Evolutionary conservation across 2,329 filamentous ascomycete genomes (phyloP), one percentile per base, ranked within the genome.

Genomic region (Chrysoporthe deuterocubensis): DNA sequence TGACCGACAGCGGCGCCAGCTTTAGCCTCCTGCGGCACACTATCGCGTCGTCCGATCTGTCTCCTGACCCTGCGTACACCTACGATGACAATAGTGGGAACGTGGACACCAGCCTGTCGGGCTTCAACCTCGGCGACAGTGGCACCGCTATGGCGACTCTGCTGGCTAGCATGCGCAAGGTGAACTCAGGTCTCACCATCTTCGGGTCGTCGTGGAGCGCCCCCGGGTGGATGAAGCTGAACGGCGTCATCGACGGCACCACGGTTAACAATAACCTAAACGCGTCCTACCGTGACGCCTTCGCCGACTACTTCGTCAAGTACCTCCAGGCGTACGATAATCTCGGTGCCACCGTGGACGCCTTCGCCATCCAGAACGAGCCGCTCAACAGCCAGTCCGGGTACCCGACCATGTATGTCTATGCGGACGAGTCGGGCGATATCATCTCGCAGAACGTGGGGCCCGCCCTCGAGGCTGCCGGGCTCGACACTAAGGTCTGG

Each of bases 311-410:
- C 73, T 77, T 82, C 66, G 79, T 81, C 64, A 77, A 78, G 72
- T 82, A 82, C 71, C 73, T 82, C 14, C 74, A 81, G 68, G 79
- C 79, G 1, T 82, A 76, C 69, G 72, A 73, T 5, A 71, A 58
- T n/a, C 73, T 71, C 4, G 80, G 80, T 1, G 77, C 75, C 1
- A 73, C 73, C 11, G 72, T 82, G 52, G 78, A 81, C 64, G 79
- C 80, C 69, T 80, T 82, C 72, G 81, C 80, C 56, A 78, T 82
- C 52, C 80, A 82, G 73, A 82, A 82, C 68, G 80, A 82, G 72
- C 81, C 81, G 0, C 74, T 81, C 18, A 80, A 81, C 73, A 80
- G 74, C 71, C 74, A 77, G 62, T 75, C 76, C 9, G 73, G 74
- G 26, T 77, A 78, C 48, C 78, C 79, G 4, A 81, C 79, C 54